Percentiles rank a stretch among this genome's conserved stretches.
Conservation (phyloP, 1,139 yeast species). For the Debaryomycetaceae sp. region DNA sequence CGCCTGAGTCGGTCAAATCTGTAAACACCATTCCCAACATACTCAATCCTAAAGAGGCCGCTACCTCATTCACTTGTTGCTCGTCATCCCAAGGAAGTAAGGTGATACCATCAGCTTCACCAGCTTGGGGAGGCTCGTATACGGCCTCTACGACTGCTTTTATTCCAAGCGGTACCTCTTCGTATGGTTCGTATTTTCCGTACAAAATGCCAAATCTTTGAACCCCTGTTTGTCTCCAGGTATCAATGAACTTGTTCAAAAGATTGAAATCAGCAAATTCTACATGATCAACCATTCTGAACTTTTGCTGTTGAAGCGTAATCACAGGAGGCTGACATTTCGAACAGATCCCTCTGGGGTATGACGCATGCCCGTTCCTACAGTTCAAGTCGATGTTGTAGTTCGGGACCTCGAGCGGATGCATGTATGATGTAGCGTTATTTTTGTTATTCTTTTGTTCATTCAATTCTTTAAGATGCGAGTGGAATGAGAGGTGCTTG, state of each 20-base stretch:
- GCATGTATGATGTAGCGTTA: conserved; percentile 62
- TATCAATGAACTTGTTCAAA: conserved; percentile 77
- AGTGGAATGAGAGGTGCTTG: conserved; percentile 86
- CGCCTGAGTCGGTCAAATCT: conserved; percentile 84
- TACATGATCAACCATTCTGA: conserved; percentile 96
- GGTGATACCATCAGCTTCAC: conserved; percentile 81
- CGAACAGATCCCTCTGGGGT: conserved; percentile 95
- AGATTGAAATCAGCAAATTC: conserved; percentile 76
- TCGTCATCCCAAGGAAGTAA: conserved; percentile 63
- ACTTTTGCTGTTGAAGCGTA: conserved; percentile 83
- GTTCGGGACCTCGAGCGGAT: conserved; percentile 74
- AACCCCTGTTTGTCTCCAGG: conserved; percentile 86
- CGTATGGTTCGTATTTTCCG: conserved; percentile 77
- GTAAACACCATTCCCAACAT: conserved; percentile 86
- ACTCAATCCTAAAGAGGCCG: conserved; percentile 56
- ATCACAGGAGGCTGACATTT: conserved; percentile 96
- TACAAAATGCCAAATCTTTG: conserved; percentile 86
- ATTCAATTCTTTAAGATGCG: conserved; percentile 71
- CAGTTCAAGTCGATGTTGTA: conserved; percentile 65
- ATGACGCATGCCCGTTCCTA: conserved; percentile 80
- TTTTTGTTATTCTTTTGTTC: conserved; percentile 64
- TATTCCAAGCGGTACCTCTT: conserved; percentile 84
- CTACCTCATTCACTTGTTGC: conserved; percentile 50
- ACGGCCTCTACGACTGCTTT: conserved; percentile 93
- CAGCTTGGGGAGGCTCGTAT: conserved; percentile 88